phyloP scores from a whole-genome alignment of 2,329 filamentous ascomycete species.

The Drechslerella coelobrocha region DNA sequence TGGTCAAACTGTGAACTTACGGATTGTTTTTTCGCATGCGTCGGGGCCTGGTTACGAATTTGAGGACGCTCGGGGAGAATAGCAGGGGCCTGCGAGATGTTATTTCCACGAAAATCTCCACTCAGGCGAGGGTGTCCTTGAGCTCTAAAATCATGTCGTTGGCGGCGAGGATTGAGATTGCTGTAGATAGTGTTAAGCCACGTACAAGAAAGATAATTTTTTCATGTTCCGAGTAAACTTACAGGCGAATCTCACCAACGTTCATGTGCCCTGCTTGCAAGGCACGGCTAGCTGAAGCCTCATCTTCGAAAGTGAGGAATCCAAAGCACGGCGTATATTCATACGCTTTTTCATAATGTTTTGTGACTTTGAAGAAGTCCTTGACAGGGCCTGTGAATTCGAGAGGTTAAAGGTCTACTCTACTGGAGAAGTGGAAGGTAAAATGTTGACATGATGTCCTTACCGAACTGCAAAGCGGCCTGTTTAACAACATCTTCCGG shows the following conservation, averaged over 20 bases:
- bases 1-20: slow-evolving; percentile 27
- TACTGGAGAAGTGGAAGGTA: not conserved
- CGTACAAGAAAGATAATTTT: not conserved
- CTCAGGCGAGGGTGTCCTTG: slow-evolving; percentile 10
- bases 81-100: slow-evolving; percentile 11
- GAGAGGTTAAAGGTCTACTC: not conserved
- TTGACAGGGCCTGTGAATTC: slow-evolving; percentile 37
- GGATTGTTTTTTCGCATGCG: slow-evolving; percentile 25
- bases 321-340: slow-evolving; percentile 42
- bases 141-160: slow-evolving; percentile 19
- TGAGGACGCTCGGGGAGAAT: slow-evolving; percentile 28
- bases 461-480: slow-evolving; percentile 43
- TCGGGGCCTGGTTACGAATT: slow-evolving; percentile 17
- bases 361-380: slow-evolving; percentile 44
- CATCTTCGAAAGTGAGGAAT: slow-evolving; percentile 44
- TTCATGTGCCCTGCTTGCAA: slow-evolving; percentile 26
- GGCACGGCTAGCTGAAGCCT: slow-evolving; percentile 28
- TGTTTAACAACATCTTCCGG: slow-evolving; percentile 44
- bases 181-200: slow-evolving; percentile 9
- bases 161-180: slow-evolving; percentile 42
- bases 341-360: slow-evolving; percentile 37
- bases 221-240: slow-evolving; percentile 9
- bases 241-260: slow-evolving; percentile 28
- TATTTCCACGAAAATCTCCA: slow-evolving; percentile 13
- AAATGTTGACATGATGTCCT: too few species aligned